Conservation (phyloP, 2,329 filamentous ascomycete genomes). For the Knoxdaviesia proteae region DNA sequence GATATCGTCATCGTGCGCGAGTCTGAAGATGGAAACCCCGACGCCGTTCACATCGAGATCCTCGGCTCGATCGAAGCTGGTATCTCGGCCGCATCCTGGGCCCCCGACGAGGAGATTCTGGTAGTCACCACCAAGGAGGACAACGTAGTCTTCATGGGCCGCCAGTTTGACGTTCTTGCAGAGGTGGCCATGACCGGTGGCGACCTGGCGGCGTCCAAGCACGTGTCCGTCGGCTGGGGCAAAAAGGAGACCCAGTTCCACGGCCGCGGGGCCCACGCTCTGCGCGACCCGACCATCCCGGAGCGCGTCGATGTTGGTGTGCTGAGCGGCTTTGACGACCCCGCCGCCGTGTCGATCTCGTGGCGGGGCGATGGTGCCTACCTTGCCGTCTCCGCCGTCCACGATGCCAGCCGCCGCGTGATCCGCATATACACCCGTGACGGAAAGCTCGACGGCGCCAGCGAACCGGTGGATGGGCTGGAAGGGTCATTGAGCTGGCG, state of each 20-base stretch:
- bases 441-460: slow-evolving; percentile 77
- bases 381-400: slow-evolving; percentile 68
- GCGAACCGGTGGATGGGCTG: slow-evolving; percentile 84
- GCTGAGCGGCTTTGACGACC: slow-evolving; percentile 53
- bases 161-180: slow-evolving; percentile 66
- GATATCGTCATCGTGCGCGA: slow-evolving; percentile 79
- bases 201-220: slow-evolving; percentile 71
- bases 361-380: slow-evolving; percentile 92
- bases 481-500: slow-evolving; percentile 79
- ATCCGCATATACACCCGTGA: slow-evolving; percentile 83
- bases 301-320: slow-evolving; percentile 74
- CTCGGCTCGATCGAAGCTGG: slow-evolving; percentile 85
- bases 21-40: slow-evolving; percentile 8
- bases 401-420: slow-evolving; percentile 47
- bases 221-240: slow-evolving; percentile 94
- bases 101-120: slow-evolving; percentile 81
- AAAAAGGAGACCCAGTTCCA: slow-evolving; percentile 98
- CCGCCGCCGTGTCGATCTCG: slow-evolving; percentile 45
- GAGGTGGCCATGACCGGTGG: slow-evolving; percentile 52
- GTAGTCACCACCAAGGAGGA: slow-evolving; percentile 60
- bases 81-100: slow-evolving; percentile 79
- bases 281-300: slow-evolving; percentile 85
- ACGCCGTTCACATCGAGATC: slow-evolving; percentile 59
- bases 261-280: slow-evolving; percentile 65
- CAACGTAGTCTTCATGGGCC: slow-evolving; percentile 80